phyloP scores from a whole-genome alignment of 371 early-diverging fungal species.

The Apophysomyces sp. region DNA sequence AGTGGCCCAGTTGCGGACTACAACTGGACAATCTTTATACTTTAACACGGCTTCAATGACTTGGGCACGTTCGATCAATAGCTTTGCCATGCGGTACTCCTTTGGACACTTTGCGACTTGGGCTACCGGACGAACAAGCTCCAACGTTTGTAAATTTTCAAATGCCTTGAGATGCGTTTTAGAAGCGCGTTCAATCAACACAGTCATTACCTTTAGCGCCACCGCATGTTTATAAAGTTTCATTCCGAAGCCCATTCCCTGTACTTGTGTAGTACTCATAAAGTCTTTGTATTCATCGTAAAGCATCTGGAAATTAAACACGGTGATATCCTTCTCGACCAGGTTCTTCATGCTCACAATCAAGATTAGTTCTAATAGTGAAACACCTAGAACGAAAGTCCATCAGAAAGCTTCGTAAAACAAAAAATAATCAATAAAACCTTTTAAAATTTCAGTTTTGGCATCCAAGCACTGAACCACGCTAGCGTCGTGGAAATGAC shows the following conservation, averaged over 20 bases:
- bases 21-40: slow-evolving; percentile 52
- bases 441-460: slow-evolving; percentile 66
- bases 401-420: background rate
- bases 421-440: slow-evolving; percentile 23
- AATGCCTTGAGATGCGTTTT: slow-evolving; percentile 55
- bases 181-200: background rate
- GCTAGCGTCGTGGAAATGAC: slow-evolving; percentile 48
- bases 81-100: slow-evolving; percentile 81
- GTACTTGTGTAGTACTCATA: slow-evolving; percentile 55
- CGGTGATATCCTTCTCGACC: slow-evolving; percentile 58
- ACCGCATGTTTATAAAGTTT: slow-evolving; percentile 75
- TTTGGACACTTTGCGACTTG: slow-evolving; percentile 70
- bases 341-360: slow-evolving; percentile 80
- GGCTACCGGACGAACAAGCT: slow-evolving; percentile 67
- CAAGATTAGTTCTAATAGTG: slow-evolving; percentile 78
- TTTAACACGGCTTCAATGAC: slow-evolving; percentile 63
- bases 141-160: slow-evolving; percentile 70
- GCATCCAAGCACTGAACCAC: slow-evolving; percentile 52
- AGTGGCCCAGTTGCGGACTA: slow-evolving; percentile 57
- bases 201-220: slow-evolving; percentile 69
- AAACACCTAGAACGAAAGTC: slow-evolving; percentile 46
- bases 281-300: slow-evolving; percentile 89
- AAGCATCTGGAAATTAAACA: slow-evolving; percentile 93
- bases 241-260: slow-evolving; percentile 65
- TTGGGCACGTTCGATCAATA: slow-evolving; percentile 72